Percentiles rank a stretch among this genome's conserved stretches.
Conservation (phyloP, 2,329 filamentous ascomycete species). For the Xylariaceae sp. region DNA sequence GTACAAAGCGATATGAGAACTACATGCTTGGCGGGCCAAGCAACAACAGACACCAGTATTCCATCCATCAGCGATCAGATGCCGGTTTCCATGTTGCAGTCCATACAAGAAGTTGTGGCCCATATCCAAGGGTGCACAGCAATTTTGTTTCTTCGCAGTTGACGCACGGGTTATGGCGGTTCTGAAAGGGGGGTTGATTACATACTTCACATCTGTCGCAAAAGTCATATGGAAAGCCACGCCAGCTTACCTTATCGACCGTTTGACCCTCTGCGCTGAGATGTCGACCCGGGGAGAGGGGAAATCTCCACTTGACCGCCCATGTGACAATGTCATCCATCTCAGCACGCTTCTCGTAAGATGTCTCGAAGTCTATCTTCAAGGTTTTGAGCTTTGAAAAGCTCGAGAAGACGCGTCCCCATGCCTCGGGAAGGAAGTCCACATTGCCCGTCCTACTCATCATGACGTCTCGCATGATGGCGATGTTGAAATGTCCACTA, state of each 20-base stretch:
- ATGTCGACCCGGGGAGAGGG: constrained; percentile 13
- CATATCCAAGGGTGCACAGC: constrained; percentile 10
- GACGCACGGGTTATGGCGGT: neutral
- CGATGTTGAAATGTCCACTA: neutral
- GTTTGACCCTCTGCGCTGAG: constrained; percentile 15
- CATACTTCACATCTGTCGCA: constrained; percentile 2
- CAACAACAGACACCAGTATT: no score
- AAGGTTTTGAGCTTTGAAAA: constrained; percentile 19
- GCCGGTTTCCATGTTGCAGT: constrained; percentile 19
- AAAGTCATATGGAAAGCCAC: constrained; percentile 14
- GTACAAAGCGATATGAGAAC: no score
- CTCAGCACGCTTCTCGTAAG: constrained; percentile 13
- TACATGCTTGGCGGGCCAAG: no score
- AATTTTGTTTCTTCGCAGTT: constrained; percentile 4
- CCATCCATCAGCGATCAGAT: no score
- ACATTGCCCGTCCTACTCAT: constrained; percentile 5
- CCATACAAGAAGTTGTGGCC: constrained; percentile 19
- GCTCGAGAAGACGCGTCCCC: constrained; percentile 20
- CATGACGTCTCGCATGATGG: constrained; percentile 18
- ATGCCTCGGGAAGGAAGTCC: constrained; percentile 11
- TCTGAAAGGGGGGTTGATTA: neutral
- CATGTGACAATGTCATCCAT: constrained; percentile 21
- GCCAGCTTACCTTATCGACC: constrained; percentile 21
- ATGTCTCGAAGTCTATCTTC: constrained; percentile 25
- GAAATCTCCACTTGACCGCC: constrained; percentile 23